Evolutionary conservation across 176 grass and related monocot genomes (phyloP), one percentile per base, ranked within the genome.

Genomic region (Cenchrus fungigraminus): DNA sequence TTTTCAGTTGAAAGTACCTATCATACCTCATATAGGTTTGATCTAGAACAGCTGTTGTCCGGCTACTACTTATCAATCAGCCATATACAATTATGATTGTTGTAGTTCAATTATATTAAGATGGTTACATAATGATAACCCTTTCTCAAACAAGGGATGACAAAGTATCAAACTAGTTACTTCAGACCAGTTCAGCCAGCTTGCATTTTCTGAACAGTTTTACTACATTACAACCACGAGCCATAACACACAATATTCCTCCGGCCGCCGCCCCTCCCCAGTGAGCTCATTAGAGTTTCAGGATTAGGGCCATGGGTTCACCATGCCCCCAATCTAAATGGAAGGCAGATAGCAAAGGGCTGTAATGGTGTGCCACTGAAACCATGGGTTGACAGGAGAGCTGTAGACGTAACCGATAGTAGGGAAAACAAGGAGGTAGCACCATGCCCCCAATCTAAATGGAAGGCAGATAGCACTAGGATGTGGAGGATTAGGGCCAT

Each of bases 31-130:
- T 60, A 67, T 54, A 63, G 31, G 22, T 54, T 54, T 54, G 46
- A 12, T 46, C 6, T 65, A 63, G 32, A 76, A 43, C 46, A 75
- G 8, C 8, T 84, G 53, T 65, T 65, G 52, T 65, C 42, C 46
- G 65, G 15, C 45, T 68, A 4, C 22, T 65, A 67, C 15, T 63
- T 15, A 73, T 73, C 70, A 65, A 73, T 65, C 68, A 80, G 28
- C 7, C 49, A 29, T 66, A 65, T 56, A 82, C 67, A 69, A 17
- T 70, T 58, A 29, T n/a, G 37, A 69, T 8, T 13, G 19, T 82
- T 81, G 37, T 70, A 45, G 65, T 82, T 70, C 45, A 63, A 79
- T 65, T 71, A 82, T 69, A 20, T 58, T 46, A 82, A 69, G 51
- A 55, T 15, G 28, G 60, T 56, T 40, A 46, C 64, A 58, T 37